A percentile compares a stretch with the other conserved stretches of the same genome.
These are phyloP conservation scores for Phyllostachys edulis DNA, from an alignment of 176 grass and related monocot genomes.

Conservation along the genomic window DNA sequence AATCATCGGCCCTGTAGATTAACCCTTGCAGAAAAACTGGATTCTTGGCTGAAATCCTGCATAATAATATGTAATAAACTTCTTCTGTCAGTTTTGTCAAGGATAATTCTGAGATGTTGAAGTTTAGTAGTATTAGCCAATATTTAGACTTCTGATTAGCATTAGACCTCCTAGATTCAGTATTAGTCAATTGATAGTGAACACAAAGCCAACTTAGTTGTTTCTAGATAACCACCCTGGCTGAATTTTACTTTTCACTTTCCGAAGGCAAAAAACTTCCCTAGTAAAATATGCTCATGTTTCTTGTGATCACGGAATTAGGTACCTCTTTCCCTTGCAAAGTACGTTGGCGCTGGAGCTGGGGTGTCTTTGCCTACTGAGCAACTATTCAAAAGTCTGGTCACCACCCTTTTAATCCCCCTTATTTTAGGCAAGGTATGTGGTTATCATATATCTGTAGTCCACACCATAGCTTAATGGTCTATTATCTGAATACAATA, in stretches of 20 bases:
- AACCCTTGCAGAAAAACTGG: conserved; percentile 1
- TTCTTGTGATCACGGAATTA: conserved; percentile 32
- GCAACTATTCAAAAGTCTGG: conserved; percentile 78
- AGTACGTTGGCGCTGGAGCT: conserved; percentile 64
- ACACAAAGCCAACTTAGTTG: neutral
- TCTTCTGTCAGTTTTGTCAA: neutral
- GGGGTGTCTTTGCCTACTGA: conserved; percentile 72
- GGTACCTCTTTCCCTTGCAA: conserved; percentile 89
- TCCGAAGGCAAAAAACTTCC: neutral
- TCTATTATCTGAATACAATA: conserved; percentile 21
- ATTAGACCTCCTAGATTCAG: neutral
- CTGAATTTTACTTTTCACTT: conserved; percentile 1
- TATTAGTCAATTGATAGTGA: neutral
- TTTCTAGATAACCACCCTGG: neutral
- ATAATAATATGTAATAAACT: conserved; percentile 2
- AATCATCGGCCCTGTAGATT: neutral
- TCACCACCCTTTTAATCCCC: conserved; percentile 69
- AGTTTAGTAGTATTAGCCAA: neutral
- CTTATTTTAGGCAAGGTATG: conserved; percentile 75
- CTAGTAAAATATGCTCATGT: conserved; percentile 1
- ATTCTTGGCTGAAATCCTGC: neutral
- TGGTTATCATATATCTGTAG: conserved; percentile 29
- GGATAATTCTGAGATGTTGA: neutral
- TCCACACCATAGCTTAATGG: neutral
- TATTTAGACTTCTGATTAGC: conserved; percentile 7